Conservation (phyloP, 306 rosid genomes). For the Acacia crassicarpa region DNA sequence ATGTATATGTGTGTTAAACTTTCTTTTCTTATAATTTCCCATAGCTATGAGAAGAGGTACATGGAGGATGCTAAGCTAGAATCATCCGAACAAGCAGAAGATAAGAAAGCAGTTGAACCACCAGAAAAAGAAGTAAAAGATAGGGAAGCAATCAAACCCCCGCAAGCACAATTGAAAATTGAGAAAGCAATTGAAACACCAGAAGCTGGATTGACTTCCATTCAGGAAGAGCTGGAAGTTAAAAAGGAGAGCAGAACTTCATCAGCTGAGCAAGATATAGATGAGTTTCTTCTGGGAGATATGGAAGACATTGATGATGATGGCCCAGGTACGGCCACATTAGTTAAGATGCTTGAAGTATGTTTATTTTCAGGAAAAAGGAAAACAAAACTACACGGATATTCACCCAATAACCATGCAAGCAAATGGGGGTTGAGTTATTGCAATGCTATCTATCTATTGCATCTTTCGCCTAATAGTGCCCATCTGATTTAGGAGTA, state of each 20-base stretch:
- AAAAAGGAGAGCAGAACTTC: conserved; percentile 38
- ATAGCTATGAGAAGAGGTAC: conserved; percentile 62
- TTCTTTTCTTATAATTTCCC: conserved; percentile 30
- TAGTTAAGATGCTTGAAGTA: conserved; percentile 14
- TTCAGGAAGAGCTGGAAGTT: conserved; percentile 42
- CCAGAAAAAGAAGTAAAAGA: conserved; percentile 25
- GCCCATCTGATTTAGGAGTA: neutral
- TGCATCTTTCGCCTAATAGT: conserved; percentile 9
- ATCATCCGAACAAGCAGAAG: conserved; percentile 43
- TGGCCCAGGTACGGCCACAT: conserved; percentile 41
- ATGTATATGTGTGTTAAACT: conserved; percentile 7
- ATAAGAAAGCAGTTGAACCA: conserved; percentile 41
- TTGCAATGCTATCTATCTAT: conserved; percentile 10
- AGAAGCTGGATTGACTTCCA: conserved; percentile 39
- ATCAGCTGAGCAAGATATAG: conserved; percentile 63
- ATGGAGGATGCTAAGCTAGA: conserved; percentile 46
- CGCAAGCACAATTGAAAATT: conserved; percentile 28
- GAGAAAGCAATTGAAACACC: conserved; percentile 38
- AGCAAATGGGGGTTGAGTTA: neutral
- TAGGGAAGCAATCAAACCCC: conserved; percentile 40
- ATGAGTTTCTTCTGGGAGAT: conserved; percentile 71
- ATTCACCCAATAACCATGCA: neutral
- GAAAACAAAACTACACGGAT: neutral
- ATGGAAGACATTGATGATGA: conserved; percentile 57
- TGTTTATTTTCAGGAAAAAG: neutral